phyloP scores from a whole-genome alignment of 179 eudicot genomes.

The Nepenthes alata region DNA sequence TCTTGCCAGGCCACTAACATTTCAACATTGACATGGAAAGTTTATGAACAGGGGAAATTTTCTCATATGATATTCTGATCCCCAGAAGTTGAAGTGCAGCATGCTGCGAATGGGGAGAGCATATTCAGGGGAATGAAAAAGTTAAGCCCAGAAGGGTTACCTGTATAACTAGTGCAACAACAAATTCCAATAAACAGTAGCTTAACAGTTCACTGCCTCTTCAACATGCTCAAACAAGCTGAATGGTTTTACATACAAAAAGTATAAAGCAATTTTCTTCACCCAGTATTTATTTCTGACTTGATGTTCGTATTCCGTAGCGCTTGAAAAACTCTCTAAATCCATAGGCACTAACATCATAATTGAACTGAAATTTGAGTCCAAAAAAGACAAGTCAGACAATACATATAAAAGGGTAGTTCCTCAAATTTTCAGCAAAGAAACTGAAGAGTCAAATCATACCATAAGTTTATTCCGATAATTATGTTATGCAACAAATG shows the following conservation, averaged over 20 bases:
- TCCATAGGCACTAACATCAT: slow-evolving; percentile 65
- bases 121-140: too few relatives aligned
- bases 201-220: too few relatives aligned
- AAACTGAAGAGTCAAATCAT: background rate
- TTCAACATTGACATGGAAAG: too few relatives aligned
- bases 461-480: too few relatives aligned
- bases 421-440: background rate
- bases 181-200: too few relatives aligned
- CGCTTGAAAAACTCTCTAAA: slow-evolving; percentile 83
- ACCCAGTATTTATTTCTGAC: slow-evolving; percentile 11
- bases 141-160: too few relatives aligned
- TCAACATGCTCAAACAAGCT: background rate
- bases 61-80: too few relatives aligned
- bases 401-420: background rate
- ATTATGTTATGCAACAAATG: background rate
- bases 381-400: background rate
- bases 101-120: too few relatives aligned
- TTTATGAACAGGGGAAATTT: too few relatives aligned
- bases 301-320: slow-evolving; percentile 32
- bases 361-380: slow-evolving; percentile 42
- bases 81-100: too few relatives aligned
- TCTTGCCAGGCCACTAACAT: too few relatives aligned
- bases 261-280: background rate
- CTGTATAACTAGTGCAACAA: too few relatives aligned
- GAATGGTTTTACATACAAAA: background rate